Evolutionary conservation across 2,329 filamentous ascomycete species (phyloP).

Genomic region (Trichoderma lentiforme): DNA sequence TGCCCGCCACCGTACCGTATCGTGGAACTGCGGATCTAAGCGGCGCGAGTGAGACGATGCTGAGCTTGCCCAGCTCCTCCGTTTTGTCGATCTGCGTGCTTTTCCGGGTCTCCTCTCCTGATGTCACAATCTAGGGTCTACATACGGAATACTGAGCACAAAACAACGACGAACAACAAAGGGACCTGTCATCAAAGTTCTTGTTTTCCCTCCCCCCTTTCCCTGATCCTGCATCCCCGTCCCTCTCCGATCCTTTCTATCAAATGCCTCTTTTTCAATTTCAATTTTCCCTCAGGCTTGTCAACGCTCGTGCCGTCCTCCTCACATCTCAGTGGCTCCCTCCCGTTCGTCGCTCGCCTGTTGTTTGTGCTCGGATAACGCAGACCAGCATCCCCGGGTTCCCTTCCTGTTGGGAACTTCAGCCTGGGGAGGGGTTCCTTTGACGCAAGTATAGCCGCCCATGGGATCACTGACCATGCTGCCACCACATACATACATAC

Average conservation of each 20-base stretch:
- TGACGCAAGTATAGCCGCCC: conserved; percentile 4
- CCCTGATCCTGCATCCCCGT: neutral
- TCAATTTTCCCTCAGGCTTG: neutral
- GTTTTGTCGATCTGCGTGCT: conserved; percentile 15
- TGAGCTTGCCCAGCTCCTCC: conserved; percentile 2
- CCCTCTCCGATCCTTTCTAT: neutral
- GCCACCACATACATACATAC: no score
- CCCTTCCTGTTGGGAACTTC: neutral
- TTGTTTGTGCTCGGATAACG: neutral
- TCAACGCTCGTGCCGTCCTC: neutral
- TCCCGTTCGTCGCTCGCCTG: neutral
- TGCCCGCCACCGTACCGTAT: neutral
- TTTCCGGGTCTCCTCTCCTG: conserved; percentile 2
- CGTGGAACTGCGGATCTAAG: conserved; percentile 10
- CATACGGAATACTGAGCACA: neutral
- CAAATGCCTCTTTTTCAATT: neutral
- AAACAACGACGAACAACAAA: neutral
- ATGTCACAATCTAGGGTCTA: neutral
- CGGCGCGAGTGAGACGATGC: neutral
- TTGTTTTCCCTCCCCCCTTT: neutral
- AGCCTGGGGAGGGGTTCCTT: neutral
- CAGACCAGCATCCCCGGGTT: neutral
- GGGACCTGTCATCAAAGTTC: neutral
- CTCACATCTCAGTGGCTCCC: conserved; percentile 7
- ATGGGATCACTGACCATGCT: neutral